These are phyloP conservation scores for Blakeslea trispora DNA, from an alignment of 371 early-diverging fungal genomes.

Conservation along the genomic window DNA sequence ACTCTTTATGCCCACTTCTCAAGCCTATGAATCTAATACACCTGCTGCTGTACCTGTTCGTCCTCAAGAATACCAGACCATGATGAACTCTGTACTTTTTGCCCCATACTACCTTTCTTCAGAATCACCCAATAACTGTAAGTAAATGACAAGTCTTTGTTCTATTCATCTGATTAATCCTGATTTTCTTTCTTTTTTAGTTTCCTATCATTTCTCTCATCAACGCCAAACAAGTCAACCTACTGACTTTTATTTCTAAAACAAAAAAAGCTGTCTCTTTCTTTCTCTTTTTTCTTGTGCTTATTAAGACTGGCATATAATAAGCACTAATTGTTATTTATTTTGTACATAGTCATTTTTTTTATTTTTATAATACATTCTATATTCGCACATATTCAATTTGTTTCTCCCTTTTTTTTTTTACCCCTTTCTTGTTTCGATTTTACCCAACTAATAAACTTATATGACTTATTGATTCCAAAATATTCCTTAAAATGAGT, in stretches of 20 bases:
- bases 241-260: neutral
- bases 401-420: too few species aligned
- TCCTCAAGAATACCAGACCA: slow-evolving; percentile 1
- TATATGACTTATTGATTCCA: too few species aligned
- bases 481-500: too few species aligned
- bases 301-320: neutral
- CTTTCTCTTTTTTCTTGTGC: neutral
- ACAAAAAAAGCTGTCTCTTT: too few species aligned
- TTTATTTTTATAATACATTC: neutral
- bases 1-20: slow-evolving; percentile 5
- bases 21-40: neutral
- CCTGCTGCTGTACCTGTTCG: neutral
- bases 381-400: neutral
- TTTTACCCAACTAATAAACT: too few species aligned
- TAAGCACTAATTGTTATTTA: neutral
- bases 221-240: neutral
- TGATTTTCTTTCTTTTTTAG: neutral
- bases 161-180: slow-evolving; percentile 3
- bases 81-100: slow-evolving; percentile 22
- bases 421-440: too few species aligned
- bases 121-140: slow-evolving; percentile 4
- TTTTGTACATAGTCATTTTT: neutral
- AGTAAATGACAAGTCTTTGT: slow-evolving; percentile 2
- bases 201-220: neutral
- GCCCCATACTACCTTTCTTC: slow-evolving; percentile 14